These are phyloP conservation scores for Meyerozyma athensensis DNA, from an alignment of 1,139 yeast species.

Conservation along the genomic window DNA sequence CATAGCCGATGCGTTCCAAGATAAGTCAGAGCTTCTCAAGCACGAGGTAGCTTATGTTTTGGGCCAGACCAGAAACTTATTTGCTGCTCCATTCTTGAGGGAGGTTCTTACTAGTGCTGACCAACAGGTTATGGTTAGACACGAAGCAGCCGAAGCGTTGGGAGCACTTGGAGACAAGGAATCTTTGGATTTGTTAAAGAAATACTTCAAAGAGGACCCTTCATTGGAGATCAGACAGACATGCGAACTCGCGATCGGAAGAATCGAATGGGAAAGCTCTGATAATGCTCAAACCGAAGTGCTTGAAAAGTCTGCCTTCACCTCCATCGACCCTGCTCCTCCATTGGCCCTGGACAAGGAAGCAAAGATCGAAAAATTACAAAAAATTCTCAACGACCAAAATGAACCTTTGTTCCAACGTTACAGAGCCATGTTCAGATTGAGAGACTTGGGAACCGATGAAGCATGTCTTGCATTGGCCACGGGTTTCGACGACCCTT, in stretches of 20 bases:
- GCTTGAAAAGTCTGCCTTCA: slow-evolving; percentile 71
- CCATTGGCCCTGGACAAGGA: slow-evolving; percentile 71
- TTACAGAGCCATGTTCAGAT: slow-evolving; percentile 97
- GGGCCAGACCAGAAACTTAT: slow-evolving; percentile 86
- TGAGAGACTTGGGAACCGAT: slow-evolving; percentile 89
- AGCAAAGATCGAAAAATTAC: slow-evolving; percentile 56
- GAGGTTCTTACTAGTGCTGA: slow-evolving; percentile 58
- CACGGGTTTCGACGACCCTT: slow-evolving; percentile 80
- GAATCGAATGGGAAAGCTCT: slow-evolving; percentile 89
- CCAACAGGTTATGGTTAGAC: slow-evolving; percentile 96
- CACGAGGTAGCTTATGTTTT: slow-evolving; percentile 98
- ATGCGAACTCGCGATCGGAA: slow-evolving; percentile 92
- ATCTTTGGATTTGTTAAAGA: slow-evolving; percentile 63
- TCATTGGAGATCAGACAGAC: slow-evolving; percentile 90
- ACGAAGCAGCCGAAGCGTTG: slow-evolving; percentile 98
- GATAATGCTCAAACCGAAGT: slow-evolving; percentile 58
- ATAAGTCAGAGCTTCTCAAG: slow-evolving; percentile 86
- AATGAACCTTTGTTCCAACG: slow-evolving; percentile 79
- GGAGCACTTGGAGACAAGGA: slow-evolving; percentile 89
- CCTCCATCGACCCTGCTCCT: slow-evolving; percentile 97
- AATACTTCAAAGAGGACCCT: slow-evolving; percentile 69
- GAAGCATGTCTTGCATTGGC: slow-evolving; percentile 93
- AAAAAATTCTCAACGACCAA: slow-evolving; percentile 70
- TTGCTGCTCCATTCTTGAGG: slow-evolving; percentile 72
- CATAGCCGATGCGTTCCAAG: slow-evolving; percentile 77